phyloP scores from a whole-genome alignment of 176 grass and related monocot genomes.

The Oropetium thomaeum region DNA sequence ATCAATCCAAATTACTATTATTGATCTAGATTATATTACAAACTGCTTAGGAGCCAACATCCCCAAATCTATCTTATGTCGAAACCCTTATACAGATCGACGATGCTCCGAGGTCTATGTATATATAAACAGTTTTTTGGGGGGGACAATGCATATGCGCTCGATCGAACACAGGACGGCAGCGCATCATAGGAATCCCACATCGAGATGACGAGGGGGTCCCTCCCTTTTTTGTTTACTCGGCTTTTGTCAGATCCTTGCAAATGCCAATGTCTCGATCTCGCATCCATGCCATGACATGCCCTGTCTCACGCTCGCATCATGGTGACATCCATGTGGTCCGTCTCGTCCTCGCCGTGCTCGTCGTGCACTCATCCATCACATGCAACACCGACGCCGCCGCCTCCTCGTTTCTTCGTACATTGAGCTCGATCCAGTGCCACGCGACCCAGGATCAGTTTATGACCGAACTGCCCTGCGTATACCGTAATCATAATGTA shows the following conservation, averaged over 20 bases:
- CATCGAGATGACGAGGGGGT: neutral
- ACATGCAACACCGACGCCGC: constrained; percentile 8
- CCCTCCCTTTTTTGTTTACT: neutral
- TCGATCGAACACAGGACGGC: constrained; percentile 8
- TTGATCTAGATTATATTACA: neutral
- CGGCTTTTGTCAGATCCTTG: constrained; percentile 11
- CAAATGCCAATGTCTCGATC: neutral
- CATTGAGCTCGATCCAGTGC: too few relatives aligned
- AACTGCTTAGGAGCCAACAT: neutral
- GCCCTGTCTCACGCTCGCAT: constrained; percentile 10
- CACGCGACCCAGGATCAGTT: neutral
- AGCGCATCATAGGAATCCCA: constrained; percentile 18
- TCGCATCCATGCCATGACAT: neutral
- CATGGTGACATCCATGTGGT: constrained; percentile 35
- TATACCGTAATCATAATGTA: neutral
- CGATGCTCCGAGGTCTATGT: too few relatives aligned
- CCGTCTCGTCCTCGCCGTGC: too few relatives aligned
- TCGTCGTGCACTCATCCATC: constrained; percentile 23
- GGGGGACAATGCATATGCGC: neutral
- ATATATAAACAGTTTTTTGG: too few relatives aligned
- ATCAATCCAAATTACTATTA: too few relatives aligned
- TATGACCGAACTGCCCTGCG: neutral
- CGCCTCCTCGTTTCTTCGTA: neutral
- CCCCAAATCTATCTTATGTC: neutral
- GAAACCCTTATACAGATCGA: too few relatives aligned